Percentiles rank a stretch among this genome's conserved stretches.
Conservation (phyloP, 305 asterid species). For the Fraxinus xanthoxyloides region DNA sequence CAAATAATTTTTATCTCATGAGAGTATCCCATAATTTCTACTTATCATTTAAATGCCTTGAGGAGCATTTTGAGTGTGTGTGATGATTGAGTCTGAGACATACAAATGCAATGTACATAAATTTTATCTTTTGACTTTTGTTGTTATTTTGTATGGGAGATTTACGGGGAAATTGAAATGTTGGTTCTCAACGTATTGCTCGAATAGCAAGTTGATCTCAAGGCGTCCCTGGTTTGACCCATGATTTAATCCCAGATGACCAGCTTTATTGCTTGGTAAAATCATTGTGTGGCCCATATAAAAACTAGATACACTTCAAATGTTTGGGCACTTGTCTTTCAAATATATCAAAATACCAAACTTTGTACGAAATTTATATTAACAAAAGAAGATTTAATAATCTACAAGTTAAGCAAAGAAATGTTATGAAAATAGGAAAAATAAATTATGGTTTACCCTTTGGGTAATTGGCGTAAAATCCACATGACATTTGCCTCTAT, state of each 20-base stretch:
- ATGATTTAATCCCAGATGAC: too few species aligned
- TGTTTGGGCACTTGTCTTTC: background rate
- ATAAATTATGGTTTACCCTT: too few species aligned
- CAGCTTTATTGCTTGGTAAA: too few species aligned
- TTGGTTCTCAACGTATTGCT: background rate
- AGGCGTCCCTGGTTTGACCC: too few species aligned
- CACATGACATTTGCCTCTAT: too few species aligned
- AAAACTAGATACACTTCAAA: background rate
- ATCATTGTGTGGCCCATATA: background rate
- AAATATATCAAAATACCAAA: background rate
- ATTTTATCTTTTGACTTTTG: too few species aligned
- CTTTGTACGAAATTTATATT: too few species aligned
- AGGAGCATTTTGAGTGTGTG: background rate
- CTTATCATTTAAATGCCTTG: background rate
- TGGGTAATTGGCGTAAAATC: too few species aligned
- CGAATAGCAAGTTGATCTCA: background rate
- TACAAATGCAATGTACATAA: background rate
- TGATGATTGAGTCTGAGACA: background rate
- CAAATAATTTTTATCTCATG: background rate
- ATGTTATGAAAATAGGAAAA: too few species aligned
- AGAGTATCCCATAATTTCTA: background rate
- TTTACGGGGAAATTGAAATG: background rate
- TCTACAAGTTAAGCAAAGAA: too few species aligned
- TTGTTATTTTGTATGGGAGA: background rate
- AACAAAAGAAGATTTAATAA: background rate